A percentile compares a stretch with the other conserved stretches of the same genome.
phyloP scores from a whole-genome alignment of 306 rosid species.

The Quercus aquifolioides region DNA sequence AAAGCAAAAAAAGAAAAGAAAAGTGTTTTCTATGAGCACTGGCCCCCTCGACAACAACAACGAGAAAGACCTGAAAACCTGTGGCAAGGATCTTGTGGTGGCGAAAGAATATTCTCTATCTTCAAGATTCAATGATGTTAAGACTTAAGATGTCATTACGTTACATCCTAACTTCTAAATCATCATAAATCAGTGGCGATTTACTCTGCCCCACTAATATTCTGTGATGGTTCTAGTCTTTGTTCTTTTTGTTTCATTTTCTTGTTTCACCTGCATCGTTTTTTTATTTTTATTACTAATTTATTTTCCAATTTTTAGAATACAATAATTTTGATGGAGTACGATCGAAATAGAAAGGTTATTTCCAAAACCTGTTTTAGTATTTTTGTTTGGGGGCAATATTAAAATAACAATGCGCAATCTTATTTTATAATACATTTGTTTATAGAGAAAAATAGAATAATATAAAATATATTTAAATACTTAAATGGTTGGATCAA shows the following conservation, averaged over 20 bases:
- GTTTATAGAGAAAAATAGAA: too few relatives aligned
- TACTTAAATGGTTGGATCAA: too few relatives aligned
- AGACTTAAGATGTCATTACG: not conserved
- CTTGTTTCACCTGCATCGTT: not conserved
- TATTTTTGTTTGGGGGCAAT: too few relatives aligned
- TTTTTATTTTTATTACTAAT: too few relatives aligned
- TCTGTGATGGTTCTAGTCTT: not conserved
- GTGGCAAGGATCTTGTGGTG: slow-evolving; percentile 1
- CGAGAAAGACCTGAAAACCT: not conserved
- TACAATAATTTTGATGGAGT: not conserved
- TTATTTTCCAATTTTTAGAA: not conserved
- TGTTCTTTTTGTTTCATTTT: not conserved
- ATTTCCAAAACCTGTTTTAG: not conserved
- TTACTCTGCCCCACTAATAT: not conserved
- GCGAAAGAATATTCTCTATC: not conserved
- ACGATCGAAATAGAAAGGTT: not conserved
- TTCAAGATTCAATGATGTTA: not conserved
- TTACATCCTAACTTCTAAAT: not conserved
- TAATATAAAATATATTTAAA: too few relatives aligned
- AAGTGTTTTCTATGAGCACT: not conserved
- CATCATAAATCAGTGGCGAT: not conserved
- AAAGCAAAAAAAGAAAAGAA: not conserved
- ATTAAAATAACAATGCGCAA: too few relatives aligned
- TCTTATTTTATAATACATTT: too few relatives aligned
- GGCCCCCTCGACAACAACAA: not conserved